A percentile compares a stretch with the other conserved stretches of the same genome.
Evolutionary conservation across 208 protist genomes (phyloP).

Genomic region (Crithidia acanthocephali): DNA sequence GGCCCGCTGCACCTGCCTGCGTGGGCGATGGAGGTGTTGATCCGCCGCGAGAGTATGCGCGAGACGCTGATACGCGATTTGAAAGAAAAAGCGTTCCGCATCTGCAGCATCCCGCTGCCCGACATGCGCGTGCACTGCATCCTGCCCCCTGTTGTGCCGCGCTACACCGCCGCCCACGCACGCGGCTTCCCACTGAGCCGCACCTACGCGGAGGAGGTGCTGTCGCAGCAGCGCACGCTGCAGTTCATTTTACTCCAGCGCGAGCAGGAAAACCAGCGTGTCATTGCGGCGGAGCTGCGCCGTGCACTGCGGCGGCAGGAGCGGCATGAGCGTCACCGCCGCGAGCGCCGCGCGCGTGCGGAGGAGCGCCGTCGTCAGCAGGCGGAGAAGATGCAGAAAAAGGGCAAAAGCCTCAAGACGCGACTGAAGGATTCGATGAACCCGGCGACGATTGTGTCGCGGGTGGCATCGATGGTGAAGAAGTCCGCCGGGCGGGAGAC

Average conservation of each 20-base stretch:
- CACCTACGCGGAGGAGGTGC: conserved; percentile 73
- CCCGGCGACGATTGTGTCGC: conserved; percentile 23
- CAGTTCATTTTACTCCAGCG: conserved; percentile 45
- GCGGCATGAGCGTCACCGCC: conserved; percentile 20
- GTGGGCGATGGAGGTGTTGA: conserved; percentile 42
- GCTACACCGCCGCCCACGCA: conserved; percentile 61
- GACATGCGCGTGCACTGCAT: conserved; percentile 74
- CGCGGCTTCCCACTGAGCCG: conserved; percentile 52
- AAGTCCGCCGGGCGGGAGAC: background rate
- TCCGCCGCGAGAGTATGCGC: conserved; percentile 57
- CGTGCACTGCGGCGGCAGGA: conserved; percentile 24
- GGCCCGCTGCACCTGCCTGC: conserved; percentile 28
- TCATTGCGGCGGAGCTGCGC: conserved; percentile 21
- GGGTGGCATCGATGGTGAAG: conserved; percentile 34
- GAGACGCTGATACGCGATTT: conserved; percentile 57
- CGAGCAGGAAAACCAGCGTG: conserved; percentile 39
- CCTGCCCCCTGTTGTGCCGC: conserved; percentile 59
- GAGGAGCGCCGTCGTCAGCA: conserved; percentile 22
- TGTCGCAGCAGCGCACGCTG: conserved; percentile 56
- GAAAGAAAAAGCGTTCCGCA: conserved; percentile 49
- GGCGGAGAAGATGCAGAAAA: conserved; percentile 11
- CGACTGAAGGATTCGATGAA: conserved; percentile 16
- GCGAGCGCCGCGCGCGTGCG: conserved; percentile 26
- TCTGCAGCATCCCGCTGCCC: conserved; percentile 65
- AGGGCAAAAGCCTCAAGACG: conserved; percentile 2